Percentiles rank a stretch among this genome's conserved stretches.
These are phyloP conservation scores for Lathyrus aphaca DNA, from an alignment of 306 rosid species.

Conservation along the genomic window DNA sequence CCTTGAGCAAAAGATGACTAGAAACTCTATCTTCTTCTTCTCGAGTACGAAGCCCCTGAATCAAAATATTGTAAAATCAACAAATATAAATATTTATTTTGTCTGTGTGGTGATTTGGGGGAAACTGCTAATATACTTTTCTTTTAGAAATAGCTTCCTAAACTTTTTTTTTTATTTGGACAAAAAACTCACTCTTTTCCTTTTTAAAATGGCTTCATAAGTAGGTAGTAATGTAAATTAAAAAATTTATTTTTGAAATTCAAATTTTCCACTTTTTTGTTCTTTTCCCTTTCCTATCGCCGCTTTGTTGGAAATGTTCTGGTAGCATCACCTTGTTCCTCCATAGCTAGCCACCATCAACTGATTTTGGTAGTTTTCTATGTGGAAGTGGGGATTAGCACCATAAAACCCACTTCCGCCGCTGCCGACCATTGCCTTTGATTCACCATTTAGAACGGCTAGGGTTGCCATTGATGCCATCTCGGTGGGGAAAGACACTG, in stretches of 20 bases:
- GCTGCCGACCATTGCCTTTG: no score
- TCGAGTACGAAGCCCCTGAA: slow-evolving; percentile 78
- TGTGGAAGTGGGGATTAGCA: no score
- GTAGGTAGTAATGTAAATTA: not conserved
- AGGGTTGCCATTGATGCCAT: no score
- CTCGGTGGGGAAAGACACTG: no score
- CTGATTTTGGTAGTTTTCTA: no score
- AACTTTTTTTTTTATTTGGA: slow-evolving; percentile 8
- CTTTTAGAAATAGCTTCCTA: not conserved
- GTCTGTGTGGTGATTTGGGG: not conserved
- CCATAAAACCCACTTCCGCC: no score
- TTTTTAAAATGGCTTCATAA: not conserved
- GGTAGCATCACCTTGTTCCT: no score
- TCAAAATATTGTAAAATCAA: slow-evolving; percentile 36
- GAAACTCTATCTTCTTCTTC: slow-evolving; percentile 86
- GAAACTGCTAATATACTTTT: not conserved
- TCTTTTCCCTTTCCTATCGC: no score
- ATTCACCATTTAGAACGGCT: no score
- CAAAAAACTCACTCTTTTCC: not conserved
- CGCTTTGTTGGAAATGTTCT: no score
- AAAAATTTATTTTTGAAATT: not conserved
- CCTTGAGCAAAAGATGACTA: slow-evolving; percentile 79
- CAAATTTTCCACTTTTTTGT: no score
- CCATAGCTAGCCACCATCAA: no score
- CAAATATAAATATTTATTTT: slow-evolving; percentile 1